Percentiles rank a stretch among this genome's conserved stretches.
phyloP scores from a whole-genome alignment of 495 filamentous ascomycete species.

The Staphylotrichum tortipilum region DNA sequence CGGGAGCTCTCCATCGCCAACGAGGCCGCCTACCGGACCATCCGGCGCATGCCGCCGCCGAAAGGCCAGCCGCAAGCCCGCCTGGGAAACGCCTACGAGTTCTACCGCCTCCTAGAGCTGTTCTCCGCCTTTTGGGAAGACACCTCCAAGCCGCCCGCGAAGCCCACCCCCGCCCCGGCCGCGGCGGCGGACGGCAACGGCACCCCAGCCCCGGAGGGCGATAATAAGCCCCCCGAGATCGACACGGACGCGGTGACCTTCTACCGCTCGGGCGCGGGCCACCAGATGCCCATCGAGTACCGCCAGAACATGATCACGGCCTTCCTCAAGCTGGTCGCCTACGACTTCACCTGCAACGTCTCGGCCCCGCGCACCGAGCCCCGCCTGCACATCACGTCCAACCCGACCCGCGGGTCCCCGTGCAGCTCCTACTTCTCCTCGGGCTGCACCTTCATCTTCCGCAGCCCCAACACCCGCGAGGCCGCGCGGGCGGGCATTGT shows the following conservation, averaged over 20 bases:
- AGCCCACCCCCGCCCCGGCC: slow-evolving; percentile 1
- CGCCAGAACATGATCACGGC: slow-evolving; percentile 60
- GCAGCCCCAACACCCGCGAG: slow-evolving; percentile 57
- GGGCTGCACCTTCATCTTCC: slow-evolving; percentile 50
- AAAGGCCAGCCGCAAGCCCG: slow-evolving; percentile 38
- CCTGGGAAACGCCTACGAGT: slow-evolving; percentile 50
- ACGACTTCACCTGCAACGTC: slow-evolving; percentile 71
- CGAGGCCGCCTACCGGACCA: slow-evolving; percentile 42
- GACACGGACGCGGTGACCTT: slow-evolving; percentile 7
- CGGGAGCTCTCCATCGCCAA: slow-evolving; percentile 44
- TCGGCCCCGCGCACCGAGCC: slow-evolving; percentile 54
- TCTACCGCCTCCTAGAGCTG: slow-evolving; percentile 46
- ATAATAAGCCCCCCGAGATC: slow-evolving; percentile 1
- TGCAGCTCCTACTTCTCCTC: slow-evolving; percentile 47
- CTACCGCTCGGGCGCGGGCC: slow-evolving; percentile 51
- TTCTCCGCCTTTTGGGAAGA: slow-evolving; percentile 47
- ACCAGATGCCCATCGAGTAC: slow-evolving; percentile 66
- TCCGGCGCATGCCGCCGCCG: slow-evolving; percentile 41
- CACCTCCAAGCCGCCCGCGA: slow-evolving; percentile 30
- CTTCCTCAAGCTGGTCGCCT: slow-evolving; percentile 70
- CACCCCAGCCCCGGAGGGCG: slow-evolving; percentile 15
- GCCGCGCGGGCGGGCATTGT: slow-evolving; percentile 63
- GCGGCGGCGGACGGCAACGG: slow-evolving; percentile 16
- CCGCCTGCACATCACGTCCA: slow-evolving; percentile 48
- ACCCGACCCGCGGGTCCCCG: slow-evolving; percentile 35